Percentiles rank a stretch among this genome's conserved stretches.
These are phyloP conservation scores for Aspergillus texensis DNA, from an alignment of 2,329 filamentous ascomycete species.

Conservation along the genomic window DNA sequence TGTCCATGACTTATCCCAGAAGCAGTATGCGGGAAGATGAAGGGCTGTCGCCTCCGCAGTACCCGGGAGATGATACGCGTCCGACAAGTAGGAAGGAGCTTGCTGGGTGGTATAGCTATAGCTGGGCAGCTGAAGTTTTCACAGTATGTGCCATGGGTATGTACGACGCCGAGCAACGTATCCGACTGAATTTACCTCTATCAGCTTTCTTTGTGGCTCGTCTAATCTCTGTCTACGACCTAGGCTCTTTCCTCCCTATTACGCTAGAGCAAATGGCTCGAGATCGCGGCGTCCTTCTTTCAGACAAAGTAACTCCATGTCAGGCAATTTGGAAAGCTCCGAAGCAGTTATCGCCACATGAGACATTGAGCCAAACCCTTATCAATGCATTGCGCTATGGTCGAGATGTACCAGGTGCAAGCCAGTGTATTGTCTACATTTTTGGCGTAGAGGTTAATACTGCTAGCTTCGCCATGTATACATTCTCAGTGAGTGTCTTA, in stretches of 20 bases:
- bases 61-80: conserved; percentile 83
- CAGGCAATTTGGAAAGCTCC: conserved; percentile 59
- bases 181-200: background rate
- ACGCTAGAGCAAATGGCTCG: conserved; percentile 90
- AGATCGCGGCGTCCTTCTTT: conserved; percentile 84
- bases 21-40: conserved; percentile 39
- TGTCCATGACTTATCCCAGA: conserved; percentile 27
- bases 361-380: background rate
- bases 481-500: conserved; percentile 88
- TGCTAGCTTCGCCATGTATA: conserved; percentile 97
- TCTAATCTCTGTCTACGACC: conserved; percentile 11
- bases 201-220: conserved; percentile 16
- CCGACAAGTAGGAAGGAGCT: conserved; percentile 86
- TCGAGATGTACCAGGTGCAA: conserved; percentile 36
- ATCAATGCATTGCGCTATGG: conserved; percentile 20
- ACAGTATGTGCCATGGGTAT: conserved; percentile 82
- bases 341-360: conserved; percentile 4
- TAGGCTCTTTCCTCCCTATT: conserved; percentile 93
- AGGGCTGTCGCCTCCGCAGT: conserved; percentile 52
- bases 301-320: conserved; percentile 76
- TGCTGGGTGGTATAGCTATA: conserved; percentile 92
- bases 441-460: conserved; percentile 89
- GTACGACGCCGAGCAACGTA: conserved; percentile 9
- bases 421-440: conserved; percentile 81
- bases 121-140: conserved; percentile 95